Base-by-base conservation (phyloP, 768 basidiomycete species). In the Pisolithus tinctorius region DNA sequence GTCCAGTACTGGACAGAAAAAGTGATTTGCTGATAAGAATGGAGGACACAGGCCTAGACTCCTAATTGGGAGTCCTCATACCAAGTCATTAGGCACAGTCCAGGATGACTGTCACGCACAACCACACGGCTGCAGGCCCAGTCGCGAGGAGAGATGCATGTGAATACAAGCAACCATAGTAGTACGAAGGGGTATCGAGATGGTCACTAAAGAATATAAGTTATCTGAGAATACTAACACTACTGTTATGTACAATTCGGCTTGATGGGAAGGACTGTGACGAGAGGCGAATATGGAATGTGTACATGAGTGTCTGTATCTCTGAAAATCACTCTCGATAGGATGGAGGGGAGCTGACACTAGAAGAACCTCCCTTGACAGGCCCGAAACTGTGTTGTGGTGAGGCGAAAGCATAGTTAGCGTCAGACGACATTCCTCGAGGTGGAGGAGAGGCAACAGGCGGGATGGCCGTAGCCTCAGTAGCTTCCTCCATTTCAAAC, bases 311-410 rank as follows among this genome's bases (percentile, higher is more conserved):
- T 10, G 45, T 11, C 45, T 31, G 23, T 11, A 27, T 16, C 1
- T 26, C 23, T 23, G 25, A 42, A 26, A 14, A 29, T 36, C 25
- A 47, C 17, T 14, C 31, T 25, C 8, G 30, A n/a, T 34, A 47
- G 5, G 63, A 64, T 10, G 62, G 60, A 23, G 62, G 54, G 26
- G 58, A 58, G 11, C 48, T 34, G 7, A 25, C 17, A 36, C 17
- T 45, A 26, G 47, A 27, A 20, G 57, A 49, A 25, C 27, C 36
- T 27, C 55, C 55, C 3, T 9, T 14, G 10, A 6, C 16, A 20
- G 23, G 50, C 44, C 53, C 46, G 47, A 60, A 68, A 30, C 64
- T 60, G 48, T 64, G 58, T 11, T 55, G 60, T 14, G 63, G 60
- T 2, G 61, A 43, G 31, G 46, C 37, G 51, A 64, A 68, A 11